Conservation (phyloP, 495 filamentous ascomycete genomes). For the Hyaloscypha bicolor region DNA sequence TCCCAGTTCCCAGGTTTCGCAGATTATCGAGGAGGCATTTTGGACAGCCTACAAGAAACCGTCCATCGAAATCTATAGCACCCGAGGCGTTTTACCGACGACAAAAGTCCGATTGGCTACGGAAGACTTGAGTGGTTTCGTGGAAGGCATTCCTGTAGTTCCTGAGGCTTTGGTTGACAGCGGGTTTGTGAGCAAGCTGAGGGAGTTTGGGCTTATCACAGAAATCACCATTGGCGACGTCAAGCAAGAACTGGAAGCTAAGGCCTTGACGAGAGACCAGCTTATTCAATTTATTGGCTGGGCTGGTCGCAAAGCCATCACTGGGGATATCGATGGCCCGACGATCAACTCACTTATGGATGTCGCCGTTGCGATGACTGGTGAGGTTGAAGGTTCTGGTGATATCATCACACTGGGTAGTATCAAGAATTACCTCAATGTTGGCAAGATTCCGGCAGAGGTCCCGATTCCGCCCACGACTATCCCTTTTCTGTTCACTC, state of each 20-base stretch:
- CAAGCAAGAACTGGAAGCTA: conserved; percentile 72
- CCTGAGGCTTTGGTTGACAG: conserved; percentile 70
- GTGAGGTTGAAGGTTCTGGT: conserved; percentile 59
- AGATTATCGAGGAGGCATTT: conserved; percentile 88
- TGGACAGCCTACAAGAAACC: conserved; percentile 85
- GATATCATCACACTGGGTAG: conserved; percentile 74
- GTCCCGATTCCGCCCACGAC: conserved; percentile 82
- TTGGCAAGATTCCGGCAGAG: conserved; percentile 74
- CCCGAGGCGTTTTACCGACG: conserved; percentile 78
- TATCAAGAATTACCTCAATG: conserved; percentile 73
- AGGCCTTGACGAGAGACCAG: conserved; percentile 74
- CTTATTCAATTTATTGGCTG: conserved; percentile 81
- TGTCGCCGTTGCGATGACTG: conserved; percentile 78
- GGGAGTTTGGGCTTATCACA: conserved; percentile 76
- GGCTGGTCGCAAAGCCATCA: conserved; percentile 66
- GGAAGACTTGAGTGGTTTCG: conserved; percentile 79
- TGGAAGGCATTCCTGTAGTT: conserved; percentile 86
- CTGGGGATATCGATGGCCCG: conserved; percentile 65
- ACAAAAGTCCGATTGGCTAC: conserved; percentile 77
- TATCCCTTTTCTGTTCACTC: conserved; percentile 75
- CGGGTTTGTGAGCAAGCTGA: conserved; percentile 75
- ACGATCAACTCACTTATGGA: conserved; percentile 69
- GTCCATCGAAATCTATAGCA: conserved; percentile 85
- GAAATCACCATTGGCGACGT: conserved; percentile 88
- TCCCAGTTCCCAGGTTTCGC: conserved; percentile 75